Conservation (phyloP, 495 filamentous ascomycete species). For the Aspergillus biplanus region DNA sequence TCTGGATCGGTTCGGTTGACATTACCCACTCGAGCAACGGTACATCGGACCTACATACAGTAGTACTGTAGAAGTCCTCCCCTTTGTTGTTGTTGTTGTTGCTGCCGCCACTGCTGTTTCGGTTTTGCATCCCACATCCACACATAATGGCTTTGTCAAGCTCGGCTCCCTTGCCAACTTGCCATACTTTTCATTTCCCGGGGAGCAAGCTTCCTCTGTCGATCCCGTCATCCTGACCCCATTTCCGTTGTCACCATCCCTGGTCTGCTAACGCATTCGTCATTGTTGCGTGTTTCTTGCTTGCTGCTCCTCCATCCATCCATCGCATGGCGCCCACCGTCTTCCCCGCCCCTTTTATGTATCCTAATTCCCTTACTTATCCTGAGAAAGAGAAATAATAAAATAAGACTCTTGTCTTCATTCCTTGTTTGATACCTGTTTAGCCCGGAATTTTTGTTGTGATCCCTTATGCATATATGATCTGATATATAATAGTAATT, state of each 20-base stretch:
- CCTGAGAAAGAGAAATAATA: neutral
- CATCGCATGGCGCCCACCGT: slow-evolving; percentile 18
- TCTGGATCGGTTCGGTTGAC: neutral
- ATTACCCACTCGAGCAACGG: slow-evolving; percentile 10
- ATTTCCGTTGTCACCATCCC: slow-evolving; percentile 21
- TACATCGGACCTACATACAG: slow-evolving; percentile 8
- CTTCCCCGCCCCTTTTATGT: slow-evolving; percentile 28
- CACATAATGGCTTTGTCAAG: slow-evolving; percentile 20
- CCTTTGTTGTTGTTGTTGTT: slow-evolving; percentile 3
- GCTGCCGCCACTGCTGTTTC: slow-evolving; percentile 6
- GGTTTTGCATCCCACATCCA: slow-evolving; percentile 16
- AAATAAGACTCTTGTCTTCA: slow-evolving; percentile 1
- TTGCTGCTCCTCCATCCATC: slow-evolving; percentile 19
- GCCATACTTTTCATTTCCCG: slow-evolving; percentile 10
- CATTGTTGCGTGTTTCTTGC: slow-evolving; percentile 30
- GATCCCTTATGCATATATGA: neutral
- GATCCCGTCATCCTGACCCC: slow-evolving; percentile 22
- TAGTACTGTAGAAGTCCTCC: neutral
- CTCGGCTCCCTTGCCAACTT: slow-evolving; percentile 15
- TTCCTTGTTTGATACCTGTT: neutral
- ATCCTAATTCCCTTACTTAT: slow-evolving; percentile 26
- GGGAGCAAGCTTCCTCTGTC: slow-evolving; percentile 16
- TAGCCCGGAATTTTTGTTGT: neutral
- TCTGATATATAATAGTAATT: neutral
- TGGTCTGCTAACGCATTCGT: slow-evolving; percentile 30